A percentile compares a stretch with the other conserved stretches of the same genome.
phyloP scores from a whole-genome alignment of 192 early-diverging fungal species.

The Blastocladiella britannica region DNA sequence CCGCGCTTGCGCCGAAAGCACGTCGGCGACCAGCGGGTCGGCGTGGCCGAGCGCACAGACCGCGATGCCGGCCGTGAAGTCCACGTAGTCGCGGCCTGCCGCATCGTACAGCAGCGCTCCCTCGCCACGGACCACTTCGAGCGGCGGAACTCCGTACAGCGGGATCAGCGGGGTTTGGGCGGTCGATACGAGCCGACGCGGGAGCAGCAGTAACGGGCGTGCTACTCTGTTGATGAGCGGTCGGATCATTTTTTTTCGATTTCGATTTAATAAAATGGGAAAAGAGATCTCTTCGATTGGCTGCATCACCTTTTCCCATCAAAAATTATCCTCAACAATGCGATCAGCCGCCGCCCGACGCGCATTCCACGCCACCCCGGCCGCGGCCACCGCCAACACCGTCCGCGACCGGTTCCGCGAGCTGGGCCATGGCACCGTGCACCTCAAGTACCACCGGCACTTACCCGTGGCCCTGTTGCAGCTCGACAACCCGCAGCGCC shows the following conservation, averaged over 20 bases:
- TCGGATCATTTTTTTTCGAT: too few species aligned
- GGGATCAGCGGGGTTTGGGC: too few species aligned
- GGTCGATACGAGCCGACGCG: too few species aligned
- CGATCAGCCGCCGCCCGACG: too few species aligned
- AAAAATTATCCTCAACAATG: too few species aligned
- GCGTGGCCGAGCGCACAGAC: slow-evolving; percentile 82
- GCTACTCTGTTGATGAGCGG: too few species aligned
- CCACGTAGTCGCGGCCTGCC: slow-evolving; percentile 54
- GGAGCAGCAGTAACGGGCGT: too few species aligned
- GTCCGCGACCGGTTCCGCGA: background rate
- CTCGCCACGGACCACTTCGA: slow-evolving; percentile 49
- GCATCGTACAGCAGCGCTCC: slow-evolving; percentile 63
- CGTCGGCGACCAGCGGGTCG: slow-evolving; percentile 46
- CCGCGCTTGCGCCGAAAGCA: slow-evolving; percentile 59
- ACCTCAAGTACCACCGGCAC: background rate
- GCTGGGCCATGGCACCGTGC: background rate
- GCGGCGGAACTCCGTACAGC: background rate
- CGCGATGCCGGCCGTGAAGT: slow-evolving; percentile 87
- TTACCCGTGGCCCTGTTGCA: slow-evolving; percentile 14
- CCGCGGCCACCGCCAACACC: background rate
- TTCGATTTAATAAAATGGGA: too few species aligned
- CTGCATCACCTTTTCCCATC: too few species aligned
- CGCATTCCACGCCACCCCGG: too few species aligned
- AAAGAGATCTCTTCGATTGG: too few species aligned
- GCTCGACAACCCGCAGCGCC: slow-evolving; percentile 19